A percentile compares a stretch with the other conserved stretches of the same genome.
Conservation (phyloP, 805 yeast genomes). For the Komagataella pseudopastoris region DNA sequence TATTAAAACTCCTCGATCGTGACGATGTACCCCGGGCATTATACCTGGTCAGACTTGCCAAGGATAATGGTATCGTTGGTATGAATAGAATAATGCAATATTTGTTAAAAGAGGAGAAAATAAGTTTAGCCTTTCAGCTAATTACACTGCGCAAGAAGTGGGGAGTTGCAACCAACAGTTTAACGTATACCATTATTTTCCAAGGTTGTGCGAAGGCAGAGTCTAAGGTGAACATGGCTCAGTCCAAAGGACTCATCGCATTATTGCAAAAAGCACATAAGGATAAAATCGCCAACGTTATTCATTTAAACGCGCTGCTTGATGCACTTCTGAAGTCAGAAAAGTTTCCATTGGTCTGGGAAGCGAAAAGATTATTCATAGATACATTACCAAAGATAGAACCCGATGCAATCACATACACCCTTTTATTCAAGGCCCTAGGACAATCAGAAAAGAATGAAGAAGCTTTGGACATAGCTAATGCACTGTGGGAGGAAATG, state of each 20-base stretch:
- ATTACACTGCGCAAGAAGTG: constrained; percentile 47
- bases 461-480: neutral
- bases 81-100: constrained; percentile 49
- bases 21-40: constrained; percentile 20
- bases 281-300: constrained; percentile 19
- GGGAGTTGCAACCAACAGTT: constrained; percentile 39
- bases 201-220: constrained; percentile 26
- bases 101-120: constrained; percentile 26
- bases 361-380: constrained; percentile 20
- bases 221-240: constrained; percentile 8
- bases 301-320: constrained; percentile 32
- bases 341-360: constrained; percentile 22
- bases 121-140: constrained; percentile 34
- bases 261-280: constrained; percentile 18
- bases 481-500: neutral
- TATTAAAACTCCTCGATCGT: constrained; percentile 32
- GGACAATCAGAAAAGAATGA: neutral
- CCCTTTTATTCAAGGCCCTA: constrained; percentile 4
- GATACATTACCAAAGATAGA: constrained; percentile 10
- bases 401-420: constrained; percentile 21
- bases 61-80: constrained; percentile 38
- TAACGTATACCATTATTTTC: constrained; percentile 31
- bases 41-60: constrained; percentile 32
- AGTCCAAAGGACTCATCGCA: constrained; percentile 18
- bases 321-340: constrained; percentile 27